These are phyloP conservation scores for Gaeumannomyces tritici DNA, from an alignment of 2,329 filamentous ascomycete species.

Conservation along the genomic window DNA sequence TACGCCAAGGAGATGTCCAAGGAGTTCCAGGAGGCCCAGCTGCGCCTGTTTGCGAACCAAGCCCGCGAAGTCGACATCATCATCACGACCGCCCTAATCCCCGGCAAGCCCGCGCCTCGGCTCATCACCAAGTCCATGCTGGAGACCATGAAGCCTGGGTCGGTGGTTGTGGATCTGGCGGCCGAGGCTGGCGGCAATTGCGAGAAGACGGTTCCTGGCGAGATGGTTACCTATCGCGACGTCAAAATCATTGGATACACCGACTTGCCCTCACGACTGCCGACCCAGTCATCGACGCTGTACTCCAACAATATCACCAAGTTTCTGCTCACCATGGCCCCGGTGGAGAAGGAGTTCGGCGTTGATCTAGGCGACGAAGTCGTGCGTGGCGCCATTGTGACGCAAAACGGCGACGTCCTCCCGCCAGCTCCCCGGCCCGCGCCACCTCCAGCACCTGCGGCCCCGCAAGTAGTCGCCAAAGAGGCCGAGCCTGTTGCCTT, in stretches of 20 bases:
- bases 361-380: slow-evolving; percentile 78
- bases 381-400: slow-evolving; percentile 75
- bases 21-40: slow-evolving; percentile 85
- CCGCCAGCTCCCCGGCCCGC: slow-evolving; percentile 64
- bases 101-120: slow-evolving; percentile 72
- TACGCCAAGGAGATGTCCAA: slow-evolving; percentile 94
- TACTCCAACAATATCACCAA: slow-evolving; percentile 95
- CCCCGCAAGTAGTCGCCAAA: slow-evolving; percentile 35
- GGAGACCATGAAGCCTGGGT: slow-evolving; percentile 80
- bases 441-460: slow-evolving; percentile 43
- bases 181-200: slow-evolving; percentile 86
- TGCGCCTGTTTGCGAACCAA: slow-evolving; percentile 86
- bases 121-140: slow-evolving; percentile 75
- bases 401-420: slow-evolving; percentile 64
- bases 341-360: slow-evolving; percentile 68
- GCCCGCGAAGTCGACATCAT: slow-evolving; percentile 85
- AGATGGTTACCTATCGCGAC: slow-evolving; percentile 62
- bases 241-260: slow-evolving; percentile 86
- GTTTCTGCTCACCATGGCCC: slow-evolving; percentile 71
- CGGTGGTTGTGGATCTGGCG: slow-evolving; percentile 79
- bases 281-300: slow-evolving; percentile 79
- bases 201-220: slow-evolving; percentile 66
- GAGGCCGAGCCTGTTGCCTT: slow-evolving; percentile 56
- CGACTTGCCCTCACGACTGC: slow-evolving; percentile 75
- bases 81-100: slow-evolving; percentile 86